phyloP scores from a whole-genome alignment of 2,329 filamentous ascomycete species.

The Verticillium zaregamsianum region DNA sequence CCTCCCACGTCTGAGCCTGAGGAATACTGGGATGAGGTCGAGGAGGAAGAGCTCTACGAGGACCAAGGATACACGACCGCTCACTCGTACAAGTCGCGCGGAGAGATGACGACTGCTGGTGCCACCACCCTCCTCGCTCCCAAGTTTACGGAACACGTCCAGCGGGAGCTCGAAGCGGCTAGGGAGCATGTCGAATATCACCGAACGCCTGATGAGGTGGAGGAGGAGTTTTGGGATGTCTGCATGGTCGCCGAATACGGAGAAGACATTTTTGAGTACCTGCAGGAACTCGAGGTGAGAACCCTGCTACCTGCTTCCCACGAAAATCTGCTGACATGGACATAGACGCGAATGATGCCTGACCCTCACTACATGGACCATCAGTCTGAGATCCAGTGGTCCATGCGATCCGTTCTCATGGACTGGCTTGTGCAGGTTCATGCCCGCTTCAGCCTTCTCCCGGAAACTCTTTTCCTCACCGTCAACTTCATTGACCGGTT shows the following conservation, averaged over 20 bases:
- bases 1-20: slow-evolving; percentile 38
- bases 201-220: slow-evolving; percentile 67
- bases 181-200: slow-evolving; percentile 63
- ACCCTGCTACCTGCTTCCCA: slow-evolving; percentile 10
- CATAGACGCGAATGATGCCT: slow-evolving; percentile 72
- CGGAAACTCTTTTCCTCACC: slow-evolving; percentile 90
- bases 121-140: slow-evolving; percentile 64
- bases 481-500: slow-evolving; percentile 98
- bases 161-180: slow-evolving; percentile 66
- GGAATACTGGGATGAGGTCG: slow-evolving; percentile 76
- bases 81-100: slow-evolving; percentile 70
- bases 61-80: slow-evolving; percentile 74
- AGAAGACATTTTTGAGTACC: slow-evolving; percentile 92
- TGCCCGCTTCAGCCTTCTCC: slow-evolving; percentile 81
- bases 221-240: slow-evolving; percentile 88
- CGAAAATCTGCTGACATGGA: slow-evolving; percentile 18
- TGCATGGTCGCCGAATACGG: slow-evolving; percentile 98
- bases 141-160: slow-evolving; percentile 61
- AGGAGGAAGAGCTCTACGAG: slow-evolving; percentile 56
- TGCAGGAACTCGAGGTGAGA: slow-evolving; percentile 80
- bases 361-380: slow-evolving; percentile 95
- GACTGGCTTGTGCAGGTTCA: slow-evolving; percentile 98
- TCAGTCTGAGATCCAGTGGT: slow-evolving; percentile 98
- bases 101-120: slow-evolving; percentile 51
- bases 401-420: slow-evolving; percentile 95